Conservation (phyloP, 495 filamentous ascomycete species). For the Neurospora terricola region DNA sequence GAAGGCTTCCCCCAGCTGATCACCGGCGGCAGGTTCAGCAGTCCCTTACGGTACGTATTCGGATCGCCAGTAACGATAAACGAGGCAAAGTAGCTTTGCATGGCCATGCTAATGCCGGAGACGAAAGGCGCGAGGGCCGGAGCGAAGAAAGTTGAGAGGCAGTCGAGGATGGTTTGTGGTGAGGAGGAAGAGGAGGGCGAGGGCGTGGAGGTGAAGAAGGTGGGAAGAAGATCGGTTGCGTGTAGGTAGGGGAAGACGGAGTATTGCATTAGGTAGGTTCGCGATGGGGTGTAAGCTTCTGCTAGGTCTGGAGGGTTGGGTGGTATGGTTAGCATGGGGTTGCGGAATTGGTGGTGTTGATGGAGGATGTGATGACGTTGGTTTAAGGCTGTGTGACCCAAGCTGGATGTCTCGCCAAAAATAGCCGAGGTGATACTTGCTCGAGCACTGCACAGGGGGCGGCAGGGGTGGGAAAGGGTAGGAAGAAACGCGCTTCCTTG, state of each 20-base stretch:
- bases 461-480: neutral
- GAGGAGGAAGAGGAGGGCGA: constrained; percentile 15
- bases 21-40: constrained; percentile 25
- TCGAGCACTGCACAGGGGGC: neutral
- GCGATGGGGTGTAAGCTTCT: neutral
- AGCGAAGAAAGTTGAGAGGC: constrained; percentile 20
- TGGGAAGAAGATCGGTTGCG: constrained; percentile 24
- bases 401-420: neutral
- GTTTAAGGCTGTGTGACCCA: neutral
- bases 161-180: constrained; percentile 13
- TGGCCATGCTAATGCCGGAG: constrained; percentile 23
- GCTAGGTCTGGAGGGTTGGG: neutral
- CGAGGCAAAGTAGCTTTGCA: constrained; percentile 32
- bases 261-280: constrained; percentile 21
- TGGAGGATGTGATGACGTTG: neutral
- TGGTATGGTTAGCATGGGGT: neutral
- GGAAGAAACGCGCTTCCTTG: neutral
- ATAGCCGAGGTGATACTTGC: neutral
- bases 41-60: constrained; percentile 21
- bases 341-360: constrained; percentile 18
- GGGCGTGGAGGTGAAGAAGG: constrained; percentile 22
- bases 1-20: constrained; percentile 25
- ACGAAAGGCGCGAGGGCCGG: constrained; percentile 24
- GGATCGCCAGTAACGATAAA: constrained; percentile 30
- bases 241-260: constrained; percentile 25